A percentile compares a stretch with the other conserved stretches of the same genome.
These are phyloP conservation scores for Basipetospora chlamydospora DNA, from an alignment of 2,329 filamentous ascomycete species.

Conservation along the genomic window DNA sequence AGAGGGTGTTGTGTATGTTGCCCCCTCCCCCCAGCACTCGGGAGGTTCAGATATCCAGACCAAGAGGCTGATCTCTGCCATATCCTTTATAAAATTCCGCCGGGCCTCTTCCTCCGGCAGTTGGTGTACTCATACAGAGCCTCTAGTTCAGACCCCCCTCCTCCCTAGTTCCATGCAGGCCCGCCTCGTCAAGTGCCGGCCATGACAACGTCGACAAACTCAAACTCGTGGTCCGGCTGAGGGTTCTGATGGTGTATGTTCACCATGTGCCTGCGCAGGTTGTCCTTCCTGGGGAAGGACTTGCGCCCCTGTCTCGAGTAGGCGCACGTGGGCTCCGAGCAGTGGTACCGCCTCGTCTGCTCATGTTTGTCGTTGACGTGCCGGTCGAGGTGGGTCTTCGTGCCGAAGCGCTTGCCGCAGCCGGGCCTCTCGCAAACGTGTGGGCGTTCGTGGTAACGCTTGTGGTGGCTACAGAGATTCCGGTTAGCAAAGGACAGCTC, in stretches of 20 bases:
- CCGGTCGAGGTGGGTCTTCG: slow-evolving; percentile 46
- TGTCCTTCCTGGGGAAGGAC: slow-evolving; percentile 46
- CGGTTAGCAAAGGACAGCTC: slow-evolving; percentile 11
- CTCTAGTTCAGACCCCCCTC: too few species aligned
- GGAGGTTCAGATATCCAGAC: too few species aligned
- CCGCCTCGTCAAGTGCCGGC: not conserved
- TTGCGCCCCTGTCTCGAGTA: slow-evolving; percentile 43
- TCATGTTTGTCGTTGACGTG: slow-evolving; percentile 48
- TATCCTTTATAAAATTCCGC: too few species aligned
- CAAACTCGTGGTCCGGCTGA: slow-evolving; percentile 10
- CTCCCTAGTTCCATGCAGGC: too few species aligned
- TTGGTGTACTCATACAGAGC: too few species aligned
- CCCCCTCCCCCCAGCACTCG: too few species aligned
- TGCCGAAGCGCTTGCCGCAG: slow-evolving; percentile 44
- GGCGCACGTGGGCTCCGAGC: slow-evolving; percentile 35
- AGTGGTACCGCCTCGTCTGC: slow-evolving; percentile 46
- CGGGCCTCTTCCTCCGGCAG: too few species aligned
- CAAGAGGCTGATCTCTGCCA: too few species aligned
- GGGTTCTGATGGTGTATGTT: slow-evolving; percentile 34
- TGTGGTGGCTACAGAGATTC: slow-evolving; percentile 36
- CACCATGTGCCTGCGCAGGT: slow-evolving; percentile 47
- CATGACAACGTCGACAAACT: slow-evolving; percentile 9
- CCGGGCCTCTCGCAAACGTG: slow-evolving; percentile 39
- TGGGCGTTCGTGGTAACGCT: slow-evolving; percentile 44
- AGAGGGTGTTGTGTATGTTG: too few species aligned